phyloP scores from a whole-genome alignment of 2,329 filamentous ascomycete genomes.

The Tolypocladium endophyticum region DNA sequence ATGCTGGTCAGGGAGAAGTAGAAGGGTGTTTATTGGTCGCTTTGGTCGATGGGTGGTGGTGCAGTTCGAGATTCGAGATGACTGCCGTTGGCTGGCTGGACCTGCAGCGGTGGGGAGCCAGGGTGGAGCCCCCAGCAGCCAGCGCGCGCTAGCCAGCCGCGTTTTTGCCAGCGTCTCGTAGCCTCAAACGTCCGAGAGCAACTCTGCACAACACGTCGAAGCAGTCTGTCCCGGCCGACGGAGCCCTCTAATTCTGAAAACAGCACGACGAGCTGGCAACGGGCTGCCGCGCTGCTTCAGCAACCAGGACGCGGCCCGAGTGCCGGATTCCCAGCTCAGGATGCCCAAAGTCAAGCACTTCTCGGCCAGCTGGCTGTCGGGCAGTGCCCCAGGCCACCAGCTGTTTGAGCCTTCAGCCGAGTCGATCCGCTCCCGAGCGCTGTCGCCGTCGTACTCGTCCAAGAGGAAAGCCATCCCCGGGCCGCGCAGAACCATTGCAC shows the following conservation, averaged over 20 bases:
- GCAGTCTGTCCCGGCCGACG: neutral
- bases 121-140: neutral
- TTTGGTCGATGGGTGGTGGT: neutral
- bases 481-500: slow-evolving; percentile 60
- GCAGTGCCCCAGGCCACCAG: slow-evolving; percentile 64
- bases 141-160: neutral
- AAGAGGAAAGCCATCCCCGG: slow-evolving; percentile 35
- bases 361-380: slow-evolving; percentile 78
- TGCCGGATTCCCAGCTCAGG: slow-evolving; percentile 7
- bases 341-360: slow-evolving; percentile 86
- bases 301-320: neutral
- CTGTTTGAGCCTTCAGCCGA: slow-evolving; percentile 53
- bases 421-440: slow-evolving; percentile 25
- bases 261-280: neutral
- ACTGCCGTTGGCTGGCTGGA: neutral
- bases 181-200: neutral
- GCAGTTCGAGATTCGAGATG: neutral
- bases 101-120: neutral
- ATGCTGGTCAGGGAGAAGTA: neutral
- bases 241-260: neutral
- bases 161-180: neutral
- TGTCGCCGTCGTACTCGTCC: slow-evolving; percentile 26
- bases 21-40: neutral
- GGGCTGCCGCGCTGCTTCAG: neutral
- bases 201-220: neutral